Conservation (phyloP, 2,329 filamentous ascomycete species). For the Fusarium sp. region DNA sequence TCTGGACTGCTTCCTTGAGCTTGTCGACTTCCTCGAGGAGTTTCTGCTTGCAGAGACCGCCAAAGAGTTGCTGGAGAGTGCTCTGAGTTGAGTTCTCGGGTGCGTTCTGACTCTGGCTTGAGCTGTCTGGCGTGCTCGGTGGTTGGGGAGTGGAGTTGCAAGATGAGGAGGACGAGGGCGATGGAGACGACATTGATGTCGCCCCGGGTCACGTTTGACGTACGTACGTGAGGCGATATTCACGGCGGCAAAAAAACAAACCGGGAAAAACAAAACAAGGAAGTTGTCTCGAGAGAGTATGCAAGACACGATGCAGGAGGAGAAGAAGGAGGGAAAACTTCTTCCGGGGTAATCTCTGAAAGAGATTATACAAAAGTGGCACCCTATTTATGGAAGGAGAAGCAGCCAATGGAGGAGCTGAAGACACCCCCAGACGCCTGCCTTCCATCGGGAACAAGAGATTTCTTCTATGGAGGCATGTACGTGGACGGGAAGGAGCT, state of each 20-base stretch:
- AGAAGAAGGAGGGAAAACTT: constrained; percentile 19
- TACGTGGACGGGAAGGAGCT: constrained; percentile 20
- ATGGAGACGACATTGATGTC: constrained; percentile 41
- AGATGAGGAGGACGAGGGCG: constrained; percentile 27
- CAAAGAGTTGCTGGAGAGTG: constrained; percentile 39
- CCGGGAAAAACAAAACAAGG: constrained; percentile 19
- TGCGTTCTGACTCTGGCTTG: constrained; percentile 8
- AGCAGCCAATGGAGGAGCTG: background rate
- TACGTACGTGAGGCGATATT: constrained; percentile 19
- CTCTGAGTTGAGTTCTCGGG: constrained; percentile 29
- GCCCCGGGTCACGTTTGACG: constrained; percentile 5
- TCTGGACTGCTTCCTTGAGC: constrained; percentile 41
- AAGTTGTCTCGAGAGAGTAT: constrained; percentile 24
- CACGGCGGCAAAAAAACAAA: constrained; percentile 28
- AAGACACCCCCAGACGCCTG: constrained; percentile 15
- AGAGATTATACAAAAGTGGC: constrained; percentile 26
- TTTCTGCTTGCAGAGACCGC: constrained; percentile 38
- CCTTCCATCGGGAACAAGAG: constrained; percentile 4
- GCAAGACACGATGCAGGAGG: constrained; percentile 27
- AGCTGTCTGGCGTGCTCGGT: background rate
- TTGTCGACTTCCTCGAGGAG: constrained; percentile 44
- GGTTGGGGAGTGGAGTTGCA: constrained; percentile 19
- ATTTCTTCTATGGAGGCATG: constrained; percentile 1
- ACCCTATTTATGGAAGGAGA: constrained; percentile 17
- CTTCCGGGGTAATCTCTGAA: constrained; percentile 28